Percentiles rank a stretch among this genome's conserved stretches.
phyloP scores from a whole-genome alignment of 768 basidiomycete genomes.

The Kwoniella bestiolae region DNA sequence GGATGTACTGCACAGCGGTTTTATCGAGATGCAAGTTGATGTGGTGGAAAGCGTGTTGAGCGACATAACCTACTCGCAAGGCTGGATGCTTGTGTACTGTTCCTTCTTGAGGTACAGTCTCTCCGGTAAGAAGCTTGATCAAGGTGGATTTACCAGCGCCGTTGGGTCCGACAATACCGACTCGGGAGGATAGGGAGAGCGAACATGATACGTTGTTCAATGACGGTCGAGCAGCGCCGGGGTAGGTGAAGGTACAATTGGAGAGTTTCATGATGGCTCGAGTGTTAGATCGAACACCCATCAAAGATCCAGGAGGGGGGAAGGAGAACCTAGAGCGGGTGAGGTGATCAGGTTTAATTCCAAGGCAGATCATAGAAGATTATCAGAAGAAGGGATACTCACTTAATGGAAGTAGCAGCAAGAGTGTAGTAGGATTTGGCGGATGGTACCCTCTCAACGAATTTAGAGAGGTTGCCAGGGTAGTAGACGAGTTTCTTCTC shows the following conservation, averaged over 20 bases:
- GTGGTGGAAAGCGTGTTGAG: conserved; percentile 97
- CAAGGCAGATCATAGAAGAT: too few species aligned
- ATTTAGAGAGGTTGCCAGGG: conserved; percentile 84
- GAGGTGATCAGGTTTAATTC: too few species aligned
- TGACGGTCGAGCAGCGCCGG: conserved; percentile 77
- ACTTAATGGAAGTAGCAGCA: conserved; percentile 84
- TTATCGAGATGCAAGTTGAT: conserved; percentile 83
- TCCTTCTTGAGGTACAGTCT: conserved; percentile 87
- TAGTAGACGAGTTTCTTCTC: conserved; percentile 95
- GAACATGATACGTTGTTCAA: conserved; percentile 87
- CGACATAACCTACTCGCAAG: conserved; percentile 92
- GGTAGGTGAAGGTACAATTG: conserved; percentile 92
- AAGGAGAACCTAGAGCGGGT: conserved; percentile 69
- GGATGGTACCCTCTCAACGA: conserved; percentile 87
- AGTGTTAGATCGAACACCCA: conserved; percentile 95
- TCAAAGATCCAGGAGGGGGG: conserved; percentile 91
- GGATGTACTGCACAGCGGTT: conserved; percentile 93
- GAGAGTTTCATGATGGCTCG: conserved; percentile 91
- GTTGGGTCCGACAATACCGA: conserved; percentile 89
- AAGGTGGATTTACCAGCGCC: conserved; percentile 96
- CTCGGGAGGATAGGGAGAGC: conserved; percentile 89
- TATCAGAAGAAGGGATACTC: conserved; percentile 26
- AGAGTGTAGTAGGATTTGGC: conserved; percentile 97
- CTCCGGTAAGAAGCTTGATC: conserved; percentile 92
- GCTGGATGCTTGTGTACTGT: conserved; percentile 92